Conservation (phyloP, 352 stramenopile species). For the Phytophthora pseudosyringae region DNA sequence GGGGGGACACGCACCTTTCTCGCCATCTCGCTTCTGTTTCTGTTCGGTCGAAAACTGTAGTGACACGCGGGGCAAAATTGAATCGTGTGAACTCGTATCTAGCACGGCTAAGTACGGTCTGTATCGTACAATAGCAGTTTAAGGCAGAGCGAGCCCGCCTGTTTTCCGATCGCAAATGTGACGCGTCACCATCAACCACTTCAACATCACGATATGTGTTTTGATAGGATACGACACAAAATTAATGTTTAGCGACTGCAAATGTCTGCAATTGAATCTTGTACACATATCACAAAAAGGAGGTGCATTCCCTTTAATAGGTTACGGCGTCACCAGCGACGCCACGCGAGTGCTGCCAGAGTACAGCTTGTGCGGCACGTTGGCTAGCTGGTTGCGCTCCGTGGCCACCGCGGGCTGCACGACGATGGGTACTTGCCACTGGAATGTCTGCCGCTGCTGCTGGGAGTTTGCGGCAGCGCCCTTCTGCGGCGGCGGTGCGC, state of each 20-base stretch:
- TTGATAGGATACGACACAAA: neutral
- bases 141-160: neutral
- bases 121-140: neutral
- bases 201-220: conserved; percentile 17
- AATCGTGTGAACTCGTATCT: conserved; percentile 2
- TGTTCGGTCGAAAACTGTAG: conserved; percentile 26
- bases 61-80: conserved; percentile 27
- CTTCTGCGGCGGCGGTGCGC: conserved; percentile 6
- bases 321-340: conserved; percentile 20
- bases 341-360: conserved; percentile 45
- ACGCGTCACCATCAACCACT: conserved; percentile 18
- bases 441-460: conserved; percentile 48
- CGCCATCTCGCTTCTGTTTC: conserved; percentile 27
- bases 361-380: conserved; percentile 66
- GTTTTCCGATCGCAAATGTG: conserved; percentile 16
- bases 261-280: neutral
- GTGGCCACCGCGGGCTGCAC: conserved; percentile 41
- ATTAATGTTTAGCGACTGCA: neutral
- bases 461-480: neutral
- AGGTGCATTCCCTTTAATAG: neutral
- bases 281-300: conserved; percentile 5
- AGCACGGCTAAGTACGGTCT: conserved; percentile 6
- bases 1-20: conserved; percentile 37
- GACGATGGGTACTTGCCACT: conserved; percentile 64
- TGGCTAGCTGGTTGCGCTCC: conserved; percentile 47